Base-by-base conservation (phyloP, 257 asterid species). In the Lantana camara region DNA sequence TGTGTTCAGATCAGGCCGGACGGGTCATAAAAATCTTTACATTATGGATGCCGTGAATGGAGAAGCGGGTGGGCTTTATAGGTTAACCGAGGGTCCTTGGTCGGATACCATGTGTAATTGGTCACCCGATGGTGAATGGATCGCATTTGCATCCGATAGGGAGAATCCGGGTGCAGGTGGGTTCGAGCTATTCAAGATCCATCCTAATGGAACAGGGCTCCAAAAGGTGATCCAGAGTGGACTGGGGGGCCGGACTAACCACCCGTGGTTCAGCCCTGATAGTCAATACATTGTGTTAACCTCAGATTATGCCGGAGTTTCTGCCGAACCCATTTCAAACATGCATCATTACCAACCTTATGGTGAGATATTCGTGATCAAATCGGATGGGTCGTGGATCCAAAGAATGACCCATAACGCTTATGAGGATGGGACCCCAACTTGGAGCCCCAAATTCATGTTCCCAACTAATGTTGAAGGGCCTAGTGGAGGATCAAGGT, bases 91-190 rank as follows among this genome's bases (percentile, higher is more conserved):
- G 7, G 97, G 97, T 6, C 74, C 95, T 0, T 92, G 98, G 97
- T 71, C 88, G 0, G 98, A 92, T 63, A 92, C 98, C 0, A 92
- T 92, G 98, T 75, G 95, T 54, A 92, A 77, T 48, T 92, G 98
- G 98, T 92, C 98, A 0, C 98, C 97, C 0, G 81, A 86, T 42
- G 96, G 93, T 0, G 86, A 92, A 22, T 89, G 98, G 98, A 92
- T 92, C 0, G 89, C 79, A 0, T 92, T 92, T 9, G 87, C 98
- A 2, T 92, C 98, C 0, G 98, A 92, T 58, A 57, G 97, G 75
- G 91, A 77, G 57, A 64, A 80, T 57, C 97, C 97, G 1, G 95
- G 96, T 35, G 72, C 89, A 2, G 98, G 97, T 52, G 79, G 96
- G 60, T 92, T 83, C 8, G 90, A 81, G 29, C 14, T 92, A 74